These are phyloP conservation scores for Ceratobasidium sp. DNA, from an alignment of 1,284 basidiomycete species.

Conservation along the genomic window DNA sequence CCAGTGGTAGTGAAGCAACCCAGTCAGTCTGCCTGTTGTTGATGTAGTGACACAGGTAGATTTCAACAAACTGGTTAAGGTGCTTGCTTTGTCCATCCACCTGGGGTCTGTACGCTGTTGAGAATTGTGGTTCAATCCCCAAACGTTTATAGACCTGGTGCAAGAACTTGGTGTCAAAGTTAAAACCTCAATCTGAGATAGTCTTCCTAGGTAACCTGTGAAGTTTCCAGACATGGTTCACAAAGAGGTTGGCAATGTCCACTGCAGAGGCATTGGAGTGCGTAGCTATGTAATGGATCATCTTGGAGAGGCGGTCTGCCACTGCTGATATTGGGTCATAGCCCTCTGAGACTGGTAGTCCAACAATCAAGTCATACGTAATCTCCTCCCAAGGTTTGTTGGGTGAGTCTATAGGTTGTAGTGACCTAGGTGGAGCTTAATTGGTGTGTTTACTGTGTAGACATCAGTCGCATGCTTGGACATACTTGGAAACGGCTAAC, in stretches of 20 bases:
- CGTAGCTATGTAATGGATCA: conserved; percentile 35
- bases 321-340: conserved; percentile 36
- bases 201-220: conserved; percentile 31
- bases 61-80: conserved; percentile 25
- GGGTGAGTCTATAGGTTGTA: conserved; percentile 36
- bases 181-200: conserved; percentile 31
- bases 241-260: conserved; percentile 30
- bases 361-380: conserved; percentile 36
- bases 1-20: conserved; percentile 52
- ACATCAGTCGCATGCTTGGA: conserved; percentile 27
- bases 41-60: conserved; percentile 22
- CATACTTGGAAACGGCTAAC: conserved; percentile 5
- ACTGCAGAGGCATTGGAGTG: neutral
- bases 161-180: conserved; percentile 43
- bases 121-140: conserved; percentile 37
- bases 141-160: conserved; percentile 28
- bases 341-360: conserved; percentile 27
- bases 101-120: conserved; percentile 42
- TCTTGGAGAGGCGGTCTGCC: conserved; percentile 40
- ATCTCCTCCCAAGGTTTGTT: conserved; percentile 36
- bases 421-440: conserved; percentile 6
- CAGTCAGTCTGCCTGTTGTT: conserved; percentile 39
- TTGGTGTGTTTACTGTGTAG: conserved; percentile 11
- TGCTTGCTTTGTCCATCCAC: conserved; percentile 39
- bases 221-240: conserved; percentile 41